These are phyloP conservation scores for Barnettozyma californica DNA, from an alignment of 805 yeast genomes.

Conservation along the genomic window DNA sequence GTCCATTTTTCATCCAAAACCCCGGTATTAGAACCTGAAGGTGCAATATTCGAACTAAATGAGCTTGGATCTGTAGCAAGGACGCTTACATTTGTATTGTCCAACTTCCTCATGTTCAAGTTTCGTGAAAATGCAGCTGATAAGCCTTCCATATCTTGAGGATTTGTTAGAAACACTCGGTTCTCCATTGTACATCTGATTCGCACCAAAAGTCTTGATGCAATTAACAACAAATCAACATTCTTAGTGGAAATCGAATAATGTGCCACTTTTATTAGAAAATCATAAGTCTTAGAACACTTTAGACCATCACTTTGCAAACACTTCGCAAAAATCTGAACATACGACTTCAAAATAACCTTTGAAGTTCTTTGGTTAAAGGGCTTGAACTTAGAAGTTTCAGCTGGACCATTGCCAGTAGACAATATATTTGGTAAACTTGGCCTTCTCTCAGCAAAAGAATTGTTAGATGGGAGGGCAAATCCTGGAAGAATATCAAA, in stretches of 20 bases:
- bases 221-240: constrained; percentile 36
- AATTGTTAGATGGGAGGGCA: neutral
- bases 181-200: constrained; percentile 44
- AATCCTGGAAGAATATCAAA: constrained; percentile 23
- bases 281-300: constrained; percentile 23
- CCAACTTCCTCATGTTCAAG: constrained; percentile 22
- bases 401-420: constrained; percentile 7
- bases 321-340: constrained; percentile 24
- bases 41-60: constrained; percentile 8
- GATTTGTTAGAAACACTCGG: constrained; percentile 43
- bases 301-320: constrained; percentile 24
- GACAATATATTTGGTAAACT: constrained; percentile 20
- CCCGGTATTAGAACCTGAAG: neutral
- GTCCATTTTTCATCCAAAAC: constrained; percentile 41
- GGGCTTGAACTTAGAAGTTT: neutral
- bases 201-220: constrained; percentile 49
- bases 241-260: constrained; percentile 32
- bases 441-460: constrained; percentile 18
- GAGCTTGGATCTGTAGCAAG: constrained; percentile 11
- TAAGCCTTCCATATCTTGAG: constrained; percentile 60
- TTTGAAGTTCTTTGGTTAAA: constrained; percentile 15
- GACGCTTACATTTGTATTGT: neutral
- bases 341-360: constrained; percentile 20
- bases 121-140: constrained; percentile 56
- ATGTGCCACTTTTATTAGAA: constrained; percentile 29